Percentiles rank a stretch among this genome's conserved stretches.
These are phyloP conservation scores for Phytophthora citricola DNA, from an alignment of 352 stramenopile species.

Conservation along the genomic window DNA sequence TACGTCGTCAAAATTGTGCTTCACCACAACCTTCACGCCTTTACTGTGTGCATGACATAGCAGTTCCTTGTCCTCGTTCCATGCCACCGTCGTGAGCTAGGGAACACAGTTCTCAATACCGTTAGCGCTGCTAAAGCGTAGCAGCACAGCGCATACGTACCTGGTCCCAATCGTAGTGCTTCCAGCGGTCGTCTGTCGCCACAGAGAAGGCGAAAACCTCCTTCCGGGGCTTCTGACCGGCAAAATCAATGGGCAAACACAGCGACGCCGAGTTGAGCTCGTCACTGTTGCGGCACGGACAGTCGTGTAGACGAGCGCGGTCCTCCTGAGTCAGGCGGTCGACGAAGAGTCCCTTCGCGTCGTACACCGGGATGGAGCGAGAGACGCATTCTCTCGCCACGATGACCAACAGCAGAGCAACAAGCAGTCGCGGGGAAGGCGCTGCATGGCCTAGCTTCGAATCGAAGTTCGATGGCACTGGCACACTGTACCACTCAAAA, in stretches of 20 bases:
- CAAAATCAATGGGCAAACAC: conserved; percentile 63
- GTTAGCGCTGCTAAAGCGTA: too few relatives aligned
- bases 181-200: conserved; percentile 65
- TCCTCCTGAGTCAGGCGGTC: conserved; percentile 44
- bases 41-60: conserved; percentile 83
- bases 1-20: conserved; percentile 82
- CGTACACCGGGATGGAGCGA: conserved; percentile 27
- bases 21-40: conserved; percentile 79
- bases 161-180: conserved; percentile 80
- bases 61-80: conserved; percentile 85
- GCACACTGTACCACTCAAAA: conserved; percentile 30
- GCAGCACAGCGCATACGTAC: too few relatives aligned
- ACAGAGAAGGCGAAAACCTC: conserved; percentile 87
- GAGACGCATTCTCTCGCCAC: conserved; percentile 5
- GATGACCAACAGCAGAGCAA: conserved; percentile 22
- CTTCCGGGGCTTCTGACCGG: conserved; percentile 31
- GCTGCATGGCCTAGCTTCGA: conserved; percentile 1
- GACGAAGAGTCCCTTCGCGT: conserved; percentile 13
- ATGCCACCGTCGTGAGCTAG: conserved; percentile 82
- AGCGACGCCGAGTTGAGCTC: conserved; percentile 29
- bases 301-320: conserved; percentile 40
- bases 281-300: conserved; percentile 47
- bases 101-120: neutral
- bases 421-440: conserved; percentile 1
- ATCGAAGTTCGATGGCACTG: neutral